phyloP scores from a whole-genome alignment of 176 grass and related monocot genomes.

The Avena atlantica region DNA sequence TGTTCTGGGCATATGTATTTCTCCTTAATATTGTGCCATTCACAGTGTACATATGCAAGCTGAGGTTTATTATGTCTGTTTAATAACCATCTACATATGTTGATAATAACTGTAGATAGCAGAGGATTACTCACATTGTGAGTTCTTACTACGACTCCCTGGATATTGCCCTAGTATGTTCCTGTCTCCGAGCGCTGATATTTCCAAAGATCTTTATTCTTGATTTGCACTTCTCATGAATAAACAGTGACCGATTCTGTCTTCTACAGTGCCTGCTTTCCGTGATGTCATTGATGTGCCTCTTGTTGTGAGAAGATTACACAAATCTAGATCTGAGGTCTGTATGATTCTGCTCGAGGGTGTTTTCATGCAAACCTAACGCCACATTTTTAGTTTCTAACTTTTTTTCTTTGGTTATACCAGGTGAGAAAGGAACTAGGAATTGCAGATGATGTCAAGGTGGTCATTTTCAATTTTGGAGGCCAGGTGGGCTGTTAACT shows the following conservation, averaged over 20 bases:
- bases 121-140: slow-evolving; percentile 93
- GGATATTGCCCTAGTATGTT: slow-evolving; percentile 97
- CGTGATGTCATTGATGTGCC: slow-evolving; percentile 97
- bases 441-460: slow-evolving; percentile 86
- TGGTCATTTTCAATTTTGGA: slow-evolving; percentile 98
- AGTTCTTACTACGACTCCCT: slow-evolving; percentile 94
- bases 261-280: slow-evolving; percentile 87
- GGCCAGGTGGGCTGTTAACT: slow-evolving; percentile 72
- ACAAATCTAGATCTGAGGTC: slow-evolving; percentile 86
- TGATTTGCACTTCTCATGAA: slow-evolving; percentile 18
- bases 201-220: neutral
- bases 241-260: slow-evolving; percentile 33
- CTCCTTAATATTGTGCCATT: neutral
- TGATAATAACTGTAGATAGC: slow-evolving; percentile 71
- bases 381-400: slow-evolving; percentile 23
- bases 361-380: neutral
- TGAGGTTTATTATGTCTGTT: neutral
- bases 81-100: slow-evolving; percentile 29
- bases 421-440: slow-evolving; percentile 87
- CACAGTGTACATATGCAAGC: neutral
- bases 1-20: neutral
- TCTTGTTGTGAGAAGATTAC: slow-evolving; percentile 84
- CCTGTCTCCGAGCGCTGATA: slow-evolving; percentile 10
- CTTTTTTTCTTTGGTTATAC: slow-evolving; percentile 37
- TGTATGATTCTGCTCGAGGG: slow-evolving; percentile 12